These are phyloP conservation scores for Penicillium oxalicum DNA, from an alignment of 2,329 filamentous ascomycete species.

Conservation along the genomic window DNA sequence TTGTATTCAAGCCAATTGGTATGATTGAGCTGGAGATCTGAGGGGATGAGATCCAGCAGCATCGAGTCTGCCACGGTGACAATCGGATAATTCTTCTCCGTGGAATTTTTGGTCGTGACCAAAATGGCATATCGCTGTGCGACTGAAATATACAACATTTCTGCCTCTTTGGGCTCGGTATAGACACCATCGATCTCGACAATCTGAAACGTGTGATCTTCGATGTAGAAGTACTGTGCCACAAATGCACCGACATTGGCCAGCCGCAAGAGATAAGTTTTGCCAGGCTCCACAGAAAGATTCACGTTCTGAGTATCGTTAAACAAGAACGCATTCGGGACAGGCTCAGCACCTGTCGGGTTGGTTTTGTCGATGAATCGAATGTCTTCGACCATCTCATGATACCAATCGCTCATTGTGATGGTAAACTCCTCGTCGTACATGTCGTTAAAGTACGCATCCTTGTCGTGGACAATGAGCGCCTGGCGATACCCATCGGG, in stretches of 20 bases:
- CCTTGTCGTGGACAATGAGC: slow-evolving; percentile 57
- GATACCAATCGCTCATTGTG: slow-evolving; percentile 69
- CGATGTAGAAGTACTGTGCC: slow-evolving; percentile 46
- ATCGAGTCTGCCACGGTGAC: slow-evolving; percentile 31
- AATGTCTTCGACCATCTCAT: slow-evolving; percentile 56
- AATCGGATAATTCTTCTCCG: slow-evolving; percentile 60
- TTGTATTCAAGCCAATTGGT: slow-evolving; percentile 61
- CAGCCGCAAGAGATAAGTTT: slow-evolving; percentile 68
- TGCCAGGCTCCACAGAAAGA: slow-evolving; percentile 56
- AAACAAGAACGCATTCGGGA: slow-evolving; percentile 59
- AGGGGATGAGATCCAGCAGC: slow-evolving; percentile 30
- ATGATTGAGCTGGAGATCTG: slow-evolving; percentile 29
- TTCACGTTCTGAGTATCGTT: slow-evolving; percentile 61
- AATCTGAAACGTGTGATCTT: slow-evolving; percentile 56
- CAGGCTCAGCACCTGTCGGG: slow-evolving; percentile 57
- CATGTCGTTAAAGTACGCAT: slow-evolving; percentile 48
- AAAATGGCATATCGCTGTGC: slow-evolving; percentile 58
- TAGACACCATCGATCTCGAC: slow-evolving; percentile 71
- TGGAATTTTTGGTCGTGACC: slow-evolving; percentile 57
- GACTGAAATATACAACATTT: slow-evolving; percentile 60
- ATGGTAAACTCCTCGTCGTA: slow-evolving; percentile 58
- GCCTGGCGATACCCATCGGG: slow-evolving; percentile 64
- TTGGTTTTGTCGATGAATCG: slow-evolving; percentile 42
- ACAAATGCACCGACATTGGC: slow-evolving; percentile 70
- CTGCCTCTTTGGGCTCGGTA: slow-evolving; percentile 53